Conservation (phyloP, 345 rosid species). For the Linum tenue region DNA sequence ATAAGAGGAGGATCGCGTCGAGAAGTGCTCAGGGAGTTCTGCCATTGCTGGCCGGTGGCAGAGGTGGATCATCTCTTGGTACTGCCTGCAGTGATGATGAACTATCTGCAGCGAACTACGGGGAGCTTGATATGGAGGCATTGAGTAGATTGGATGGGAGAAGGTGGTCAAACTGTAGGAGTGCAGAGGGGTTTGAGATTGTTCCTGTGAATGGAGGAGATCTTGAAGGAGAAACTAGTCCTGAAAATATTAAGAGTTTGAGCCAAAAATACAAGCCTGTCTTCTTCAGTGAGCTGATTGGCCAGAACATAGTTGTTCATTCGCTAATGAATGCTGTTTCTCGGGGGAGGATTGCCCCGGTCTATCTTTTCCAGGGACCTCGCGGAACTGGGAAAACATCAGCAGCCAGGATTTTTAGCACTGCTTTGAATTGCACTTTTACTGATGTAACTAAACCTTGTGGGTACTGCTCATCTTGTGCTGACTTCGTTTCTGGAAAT, state of each 20-base stretch:
- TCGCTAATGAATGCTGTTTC: conserved; percentile 64
- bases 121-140: conserved; percentile 96
- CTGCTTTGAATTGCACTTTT: conserved; percentile 72
- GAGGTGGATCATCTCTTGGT: conserved; percentile 71
- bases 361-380: conserved; percentile 95
- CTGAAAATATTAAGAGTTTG: conserved; percentile 57
- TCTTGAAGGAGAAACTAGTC: conserved; percentile 55
- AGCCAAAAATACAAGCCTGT: conserved; percentile 85
- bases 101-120: conserved; percentile 68
- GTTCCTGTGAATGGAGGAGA: conserved; percentile 43
- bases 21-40: conserved; percentile 68
- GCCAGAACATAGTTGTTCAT: conserved; percentile 84
- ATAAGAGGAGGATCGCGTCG: conserved; percentile 40
- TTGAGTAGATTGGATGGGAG: conserved; percentile 92
- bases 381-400: conserved; percentile 95
- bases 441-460: conserved; percentile 75
- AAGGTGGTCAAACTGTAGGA: conserved; percentile 94
- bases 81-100: conserved; percentile 74
- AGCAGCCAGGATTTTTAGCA: conserved; percentile 73
- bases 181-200: conserved; percentile 70
- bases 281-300: conserved; percentile 75
- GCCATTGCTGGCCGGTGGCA: conserved; percentile 65
- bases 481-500: conserved; percentile 65
- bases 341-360: conserved; percentile 75
- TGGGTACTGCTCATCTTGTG: conserved; percentile 70